Evolutionary conservation across 495 filamentous ascomycete genomes (phyloP).

Genomic region (Xylaria bambusicola): DNA sequence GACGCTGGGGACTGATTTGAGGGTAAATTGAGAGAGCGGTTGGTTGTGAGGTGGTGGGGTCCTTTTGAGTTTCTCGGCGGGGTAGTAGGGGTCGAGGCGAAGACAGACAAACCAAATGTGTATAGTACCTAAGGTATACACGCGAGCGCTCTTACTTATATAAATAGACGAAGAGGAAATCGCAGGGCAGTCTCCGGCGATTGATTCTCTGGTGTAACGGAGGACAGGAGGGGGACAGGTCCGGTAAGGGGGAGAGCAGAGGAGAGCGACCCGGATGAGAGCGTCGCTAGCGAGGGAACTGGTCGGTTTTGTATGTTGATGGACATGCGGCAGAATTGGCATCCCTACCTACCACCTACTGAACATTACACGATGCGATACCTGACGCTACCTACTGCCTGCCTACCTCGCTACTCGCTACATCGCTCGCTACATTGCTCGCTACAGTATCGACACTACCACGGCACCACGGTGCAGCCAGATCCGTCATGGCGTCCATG

Average conservation of each 20-base stretch:
- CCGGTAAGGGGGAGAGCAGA: constrained; percentile 1
- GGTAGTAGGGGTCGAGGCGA: constrained; percentile 14
- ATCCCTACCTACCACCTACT: neutral
- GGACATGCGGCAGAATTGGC: constrained; percentile 3
- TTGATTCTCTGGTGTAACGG: neutral
- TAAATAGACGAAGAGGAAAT: neutral
- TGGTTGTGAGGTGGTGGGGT: constrained; percentile 23
- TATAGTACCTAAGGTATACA: no score
- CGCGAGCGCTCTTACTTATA: neutral
- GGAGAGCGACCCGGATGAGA: neutral
- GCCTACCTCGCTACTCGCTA: neutral
- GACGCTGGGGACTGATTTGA: constrained; percentile 22
- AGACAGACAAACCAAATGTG: neutral
- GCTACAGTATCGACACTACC: neutral
- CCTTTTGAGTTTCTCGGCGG: constrained; percentile 18
- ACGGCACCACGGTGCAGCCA: neutral
- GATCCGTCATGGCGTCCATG: no score
- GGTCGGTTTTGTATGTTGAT: constrained; percentile 21
- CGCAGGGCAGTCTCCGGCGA: neutral
- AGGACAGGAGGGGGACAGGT: constrained; percentile 7
- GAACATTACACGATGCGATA: neutral
- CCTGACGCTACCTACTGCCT: constrained; percentile 1
- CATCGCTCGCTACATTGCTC: no score
- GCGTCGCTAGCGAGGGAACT: constrained; percentile 15
- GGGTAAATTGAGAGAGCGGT: constrained; percentile 29